These are phyloP conservation scores for Sporothrix dimorphospora DNA, from an alignment of 2,329 filamentous ascomycete genomes.

Conservation along the genomic window DNA sequence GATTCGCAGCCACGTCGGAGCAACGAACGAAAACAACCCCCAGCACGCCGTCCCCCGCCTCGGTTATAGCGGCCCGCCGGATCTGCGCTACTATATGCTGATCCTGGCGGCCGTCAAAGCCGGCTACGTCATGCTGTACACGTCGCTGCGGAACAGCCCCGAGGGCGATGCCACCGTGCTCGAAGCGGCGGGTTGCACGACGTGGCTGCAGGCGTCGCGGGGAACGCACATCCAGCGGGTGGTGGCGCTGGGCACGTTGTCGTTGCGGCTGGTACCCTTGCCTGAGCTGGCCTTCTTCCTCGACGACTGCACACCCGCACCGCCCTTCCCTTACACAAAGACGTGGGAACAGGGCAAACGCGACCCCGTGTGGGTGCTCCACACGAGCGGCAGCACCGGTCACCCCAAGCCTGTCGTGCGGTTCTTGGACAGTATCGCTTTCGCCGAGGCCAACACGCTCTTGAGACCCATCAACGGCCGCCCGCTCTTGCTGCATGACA, in stretches of 20 bases:
- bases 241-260: background rate
- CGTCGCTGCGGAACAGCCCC: slow-evolving; percentile 49
- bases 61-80: slow-evolving; percentile 50
- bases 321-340: slow-evolving; percentile 25
- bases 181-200: slow-evolving; percentile 47
- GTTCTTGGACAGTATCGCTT: slow-evolving; percentile 28
- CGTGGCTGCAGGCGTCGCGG: background rate
- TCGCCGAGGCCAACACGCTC: slow-evolving; percentile 45
- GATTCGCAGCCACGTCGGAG: no score
- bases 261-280: slow-evolving; percentile 40
- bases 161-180: slow-evolving; percentile 52
- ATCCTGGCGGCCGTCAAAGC: slow-evolving; percentile 40
- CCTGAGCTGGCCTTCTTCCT: slow-evolving; percentile 30
- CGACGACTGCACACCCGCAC: background rate
- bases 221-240: slow-evolving; percentile 41
- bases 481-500: background rate
- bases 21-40: background rate
- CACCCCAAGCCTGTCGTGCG: slow-evolving; percentile 50
- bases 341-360: slow-evolving; percentile 47
- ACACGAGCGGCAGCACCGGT: slow-evolving; percentile 53
- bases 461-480: slow-evolving; percentile 38
- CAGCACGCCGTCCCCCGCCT: slow-evolving; percentile 43
- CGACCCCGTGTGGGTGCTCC: slow-evolving; percentile 48
- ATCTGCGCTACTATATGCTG: slow-evolving; percentile 39
- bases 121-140: slow-evolving; percentile 38